Evolutionary conservation across 768 basidiomycete species (phyloP), one percentile per base, ranked within the genome.

Genomic region (Agaricus blazei): DNA sequence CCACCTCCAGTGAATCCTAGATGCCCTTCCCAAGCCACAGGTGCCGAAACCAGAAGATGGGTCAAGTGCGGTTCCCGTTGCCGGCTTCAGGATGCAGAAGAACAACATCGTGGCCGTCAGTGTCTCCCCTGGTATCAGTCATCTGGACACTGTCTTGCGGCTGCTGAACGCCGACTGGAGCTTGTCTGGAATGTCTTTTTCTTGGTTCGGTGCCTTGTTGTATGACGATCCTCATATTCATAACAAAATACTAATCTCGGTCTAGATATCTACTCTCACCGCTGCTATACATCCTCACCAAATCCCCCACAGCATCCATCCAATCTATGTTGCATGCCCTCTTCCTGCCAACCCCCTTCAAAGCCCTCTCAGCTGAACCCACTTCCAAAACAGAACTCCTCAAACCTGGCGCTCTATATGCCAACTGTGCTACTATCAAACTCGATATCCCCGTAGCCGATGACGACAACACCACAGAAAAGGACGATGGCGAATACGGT

Each of bases 1-100:
- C 6, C 92, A 96, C 70, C 77, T 97, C 3, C 93, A 96, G 65
- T 81, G 88, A 9, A 79, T 95, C 27, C 71, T 95, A 31, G 89
- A 95, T 61, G 88, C 91, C 0, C 78, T 96, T 2, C 51, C 58
- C 4, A 56, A 59, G 31, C 79, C 81, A 1, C 82, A 82, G 54
- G 66, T 79, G 2, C 80, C 83, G 5, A 73, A 70, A 47, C 71
- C 51, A 19, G 19, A 19, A 19, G 19, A 19, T 19, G 19, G 19
- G 19, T 19, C 19, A 19, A 19, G 19, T 19, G 55, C 71, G 0
- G 64, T 77, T 6, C 64, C 80, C 62, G 62, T 75, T 36, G 68
- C 74, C 57, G 68, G 61, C 52, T 50, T 62, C 1, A 67, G 67
- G 48, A 52, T 62, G 26, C 81, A 87, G 56, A 80, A 80, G 50